phyloP scores from a whole-genome alignment of 768 basidiomycete genomes.

The Lactarius evosmus region DNA sequence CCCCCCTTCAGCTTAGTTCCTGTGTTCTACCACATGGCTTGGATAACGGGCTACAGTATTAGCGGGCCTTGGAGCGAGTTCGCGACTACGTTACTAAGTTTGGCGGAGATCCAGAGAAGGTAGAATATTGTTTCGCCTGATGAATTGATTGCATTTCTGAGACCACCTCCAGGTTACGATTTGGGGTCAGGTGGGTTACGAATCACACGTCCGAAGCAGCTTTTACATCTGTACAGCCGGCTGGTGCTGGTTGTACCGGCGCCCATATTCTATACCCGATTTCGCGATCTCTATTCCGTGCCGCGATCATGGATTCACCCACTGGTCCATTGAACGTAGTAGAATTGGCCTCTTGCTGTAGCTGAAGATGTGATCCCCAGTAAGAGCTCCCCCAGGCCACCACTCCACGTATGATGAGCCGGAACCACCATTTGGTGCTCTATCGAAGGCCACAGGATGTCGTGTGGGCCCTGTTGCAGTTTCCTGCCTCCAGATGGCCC shows the following conservation, averaged over 20 bases:
- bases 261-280: conserved; percentile 42
- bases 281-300: conserved; percentile 42
- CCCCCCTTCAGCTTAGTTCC: conserved; percentile 41
- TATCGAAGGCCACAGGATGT: conserved; percentile 49
- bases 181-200: conserved; percentile 44
- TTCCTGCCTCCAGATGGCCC: conserved; percentile 48
- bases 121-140: conserved; percentile 24
- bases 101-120: conserved; percentile 45
- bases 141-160: background rate
- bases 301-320: conserved; percentile 49
- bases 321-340: conserved; percentile 51
- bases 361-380: conserved; percentile 32
- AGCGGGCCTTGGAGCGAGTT: conserved; percentile 56
- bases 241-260: conserved; percentile 48
- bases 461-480: conserved; percentile 39
- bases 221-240: conserved; percentile 37
- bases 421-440: conserved; percentile 48
- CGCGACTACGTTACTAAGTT: conserved; percentile 58
- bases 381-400: conserved; percentile 50
- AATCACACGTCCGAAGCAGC: background rate
- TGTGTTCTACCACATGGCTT: conserved; percentile 44
- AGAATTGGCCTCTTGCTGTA: background rate
- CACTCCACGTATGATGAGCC: conserved; percentile 49
- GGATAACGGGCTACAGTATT: conserved; percentile 43
- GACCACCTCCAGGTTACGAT: conserved; percentile 43